Percentiles rank a stretch among this genome's conserved stretches.
Conservation (phyloP, 352 stramenopile genomes). For the Pythium volutum region DNA sequence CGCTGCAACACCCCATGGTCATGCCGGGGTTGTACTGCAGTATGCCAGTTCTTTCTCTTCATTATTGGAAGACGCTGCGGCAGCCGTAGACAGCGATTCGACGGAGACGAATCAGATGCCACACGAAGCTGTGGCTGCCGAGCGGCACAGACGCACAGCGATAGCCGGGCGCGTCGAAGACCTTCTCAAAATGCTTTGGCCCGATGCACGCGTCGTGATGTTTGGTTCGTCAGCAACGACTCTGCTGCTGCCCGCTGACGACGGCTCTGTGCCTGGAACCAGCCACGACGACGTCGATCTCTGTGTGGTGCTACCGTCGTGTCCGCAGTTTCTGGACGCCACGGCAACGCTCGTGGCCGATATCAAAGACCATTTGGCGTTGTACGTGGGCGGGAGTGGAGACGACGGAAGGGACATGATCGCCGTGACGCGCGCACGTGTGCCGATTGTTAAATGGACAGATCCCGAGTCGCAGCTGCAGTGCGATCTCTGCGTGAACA, state of each 20-base stretch:
- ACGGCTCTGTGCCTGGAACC: background rate
- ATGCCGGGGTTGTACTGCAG: slow-evolving; percentile 40
- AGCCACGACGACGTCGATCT: slow-evolving; percentile 63
- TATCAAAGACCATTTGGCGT: slow-evolving; percentile 60
- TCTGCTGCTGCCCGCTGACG: slow-evolving; percentile 24
- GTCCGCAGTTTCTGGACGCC: slow-evolving; percentile 40
- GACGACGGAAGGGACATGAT: slow-evolving; percentile 9
- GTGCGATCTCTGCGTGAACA: slow-evolving; percentile 83
- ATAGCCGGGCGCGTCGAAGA: slow-evolving; percentile 41
- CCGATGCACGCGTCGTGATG: slow-evolving; percentile 53
- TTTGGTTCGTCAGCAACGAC: slow-evolving; percentile 71
- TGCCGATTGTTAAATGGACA: slow-evolving; percentile 66
- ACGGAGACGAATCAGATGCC: background rate
- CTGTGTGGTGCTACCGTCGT: slow-evolving; percentile 64
- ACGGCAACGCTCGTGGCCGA: slow-evolving; percentile 51
- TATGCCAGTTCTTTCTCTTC: slow-evolving; percentile 21
- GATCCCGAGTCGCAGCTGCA: slow-evolving; percentile 37
- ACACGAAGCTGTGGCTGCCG: background rate
- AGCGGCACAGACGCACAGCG: slow-evolving; percentile 28
- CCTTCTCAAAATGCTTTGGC: slow-evolving; percentile 54
- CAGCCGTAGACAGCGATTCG: background rate
- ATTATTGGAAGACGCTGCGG: background rate
- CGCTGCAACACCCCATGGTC: slow-evolving; percentile 26
- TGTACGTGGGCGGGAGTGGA: slow-evolving; percentile 36
- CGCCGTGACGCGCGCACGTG: slow-evolving; percentile 46